A percentile compares a stretch with the other conserved stretches of the same genome.
Evolutionary conservation across 108 stramenopile species (phyloP).

Genomic region (Conticribra guillardii): DNA sequence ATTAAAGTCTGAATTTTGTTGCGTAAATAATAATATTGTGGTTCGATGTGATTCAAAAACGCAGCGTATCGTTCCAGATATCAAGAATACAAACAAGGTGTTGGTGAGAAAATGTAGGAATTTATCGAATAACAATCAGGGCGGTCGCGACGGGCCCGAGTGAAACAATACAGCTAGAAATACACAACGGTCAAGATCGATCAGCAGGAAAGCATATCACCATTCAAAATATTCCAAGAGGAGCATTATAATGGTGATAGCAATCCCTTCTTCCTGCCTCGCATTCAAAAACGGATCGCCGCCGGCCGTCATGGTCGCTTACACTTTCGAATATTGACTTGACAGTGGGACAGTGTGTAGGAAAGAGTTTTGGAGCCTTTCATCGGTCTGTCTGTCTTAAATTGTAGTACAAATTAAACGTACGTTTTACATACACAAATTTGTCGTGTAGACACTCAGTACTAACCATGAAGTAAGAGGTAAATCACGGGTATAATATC

Average conservation of each 20-base stretch:
- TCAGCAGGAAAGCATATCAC: too few species aligned
- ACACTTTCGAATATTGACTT: conserved; percentile 1
- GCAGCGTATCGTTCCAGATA: too few species aligned
- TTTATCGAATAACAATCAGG: too few species aligned
- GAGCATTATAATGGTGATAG: too few species aligned
- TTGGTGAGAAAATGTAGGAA: too few species aligned
- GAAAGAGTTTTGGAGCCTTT: not conserved
- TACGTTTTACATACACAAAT: not conserved
- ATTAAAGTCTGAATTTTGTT: not conserved
- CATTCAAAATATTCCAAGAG: too few species aligned
- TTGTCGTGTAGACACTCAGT: not conserved
- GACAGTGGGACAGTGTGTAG: not conserved
- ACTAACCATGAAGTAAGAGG: not conserved
- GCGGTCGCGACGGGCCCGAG: too few species aligned
- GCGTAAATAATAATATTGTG: not conserved
- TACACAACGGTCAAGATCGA: too few species aligned
- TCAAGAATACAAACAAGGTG: too few species aligned
- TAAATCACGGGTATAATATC: not conserved
- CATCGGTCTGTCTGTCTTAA: not conserved
- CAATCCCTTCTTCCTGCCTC: too few species aligned
- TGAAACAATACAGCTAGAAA: too few species aligned
- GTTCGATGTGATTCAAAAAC: not conserved
- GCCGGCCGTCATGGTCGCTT: not conserved
- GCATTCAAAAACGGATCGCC: not conserved
- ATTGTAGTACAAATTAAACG: not conserved